phyloP scores from a whole-genome alignment of 768 basidiomycete species.

The Mycena haematopus region DNA sequence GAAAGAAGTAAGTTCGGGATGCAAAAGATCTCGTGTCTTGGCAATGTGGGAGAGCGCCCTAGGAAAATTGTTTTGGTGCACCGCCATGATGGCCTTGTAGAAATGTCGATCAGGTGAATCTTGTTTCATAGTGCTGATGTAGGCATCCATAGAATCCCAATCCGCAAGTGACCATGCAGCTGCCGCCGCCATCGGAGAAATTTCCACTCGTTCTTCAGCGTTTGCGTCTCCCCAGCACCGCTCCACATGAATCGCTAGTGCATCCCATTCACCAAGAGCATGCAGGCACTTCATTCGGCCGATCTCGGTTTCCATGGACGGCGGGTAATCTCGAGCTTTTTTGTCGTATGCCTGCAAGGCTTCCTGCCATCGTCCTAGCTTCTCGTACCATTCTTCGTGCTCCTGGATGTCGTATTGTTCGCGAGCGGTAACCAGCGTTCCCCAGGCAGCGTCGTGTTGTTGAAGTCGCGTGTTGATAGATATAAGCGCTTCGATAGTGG shows the following conservation, averaged over 20 bases:
- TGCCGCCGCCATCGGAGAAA: constrained; percentile 96
- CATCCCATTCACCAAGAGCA: constrained; percentile 98
- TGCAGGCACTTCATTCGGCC: constrained; percentile 96
- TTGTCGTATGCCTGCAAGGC: constrained; percentile 86
- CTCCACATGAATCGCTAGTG: constrained; percentile 83
- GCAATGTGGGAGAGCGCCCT: constrained; percentile 90
- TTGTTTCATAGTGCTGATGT: constrained; percentile 89
- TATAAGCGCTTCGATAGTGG: constrained; percentile 93
- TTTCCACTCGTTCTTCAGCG: constrained; percentile 85
- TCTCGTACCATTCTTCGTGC: constrained; percentile 98
- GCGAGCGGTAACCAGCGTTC: constrained; percentile 88
- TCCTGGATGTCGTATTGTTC: constrained; percentile 90
- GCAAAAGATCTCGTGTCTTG: constrained; percentile 89
- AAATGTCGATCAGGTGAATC: constrained; percentile 95
- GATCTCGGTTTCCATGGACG: constrained; percentile 76
- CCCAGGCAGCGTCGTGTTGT: constrained; percentile 98
- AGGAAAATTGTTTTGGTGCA: constrained; percentile 95
- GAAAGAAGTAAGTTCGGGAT: constrained; percentile 89
- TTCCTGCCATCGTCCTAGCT: constrained; percentile 95
- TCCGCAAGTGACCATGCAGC: constrained; percentile 97
- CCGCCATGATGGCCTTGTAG: constrained; percentile 93
- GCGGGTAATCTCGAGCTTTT: constrained; percentile 77
- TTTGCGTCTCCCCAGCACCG: constrained; percentile 86
- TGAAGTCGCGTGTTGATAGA: constrained; percentile 96
- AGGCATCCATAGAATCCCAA: constrained; percentile 99